phyloP scores from a whole-genome alignment of 2,329 filamentous ascomycete genomes.

The Chaetomium strumarium region DNA sequence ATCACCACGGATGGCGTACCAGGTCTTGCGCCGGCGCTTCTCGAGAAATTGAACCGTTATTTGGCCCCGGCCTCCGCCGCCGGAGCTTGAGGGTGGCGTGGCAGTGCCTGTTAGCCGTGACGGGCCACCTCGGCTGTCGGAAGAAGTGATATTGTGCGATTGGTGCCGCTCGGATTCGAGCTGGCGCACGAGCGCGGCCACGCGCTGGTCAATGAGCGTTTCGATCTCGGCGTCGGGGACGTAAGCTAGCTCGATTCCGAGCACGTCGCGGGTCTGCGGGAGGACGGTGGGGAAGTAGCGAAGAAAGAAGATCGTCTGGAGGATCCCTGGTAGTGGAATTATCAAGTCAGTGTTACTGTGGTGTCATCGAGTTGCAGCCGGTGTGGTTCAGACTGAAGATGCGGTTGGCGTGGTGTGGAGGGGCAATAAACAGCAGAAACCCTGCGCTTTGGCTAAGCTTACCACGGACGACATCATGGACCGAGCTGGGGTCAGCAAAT shows the following conservation, averaged over 20 bases:
- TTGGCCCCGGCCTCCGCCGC: constrained; percentile 63
- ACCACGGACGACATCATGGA: constrained; percentile 93
- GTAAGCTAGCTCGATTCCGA: constrained; percentile 83
- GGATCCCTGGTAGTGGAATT: constrained; percentile 55
- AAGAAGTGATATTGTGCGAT: constrained; percentile 8
- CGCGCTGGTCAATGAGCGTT: constrained; percentile 86
- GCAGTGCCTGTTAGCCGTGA: constrained; percentile 33
- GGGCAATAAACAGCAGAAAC: constrained; percentile 6
- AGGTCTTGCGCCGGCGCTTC: constrained; percentile 76
- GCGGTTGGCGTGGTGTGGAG: constrained; percentile 9
- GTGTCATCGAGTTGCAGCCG: not conserved
- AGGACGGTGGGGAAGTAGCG: constrained; percentile 86
- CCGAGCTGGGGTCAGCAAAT: constrained; percentile 82
- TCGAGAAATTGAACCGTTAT: constrained; percentile 92
- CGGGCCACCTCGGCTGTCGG: constrained; percentile 35
- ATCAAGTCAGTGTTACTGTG: constrained; percentile 11
- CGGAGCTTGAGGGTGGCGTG: not conserved
- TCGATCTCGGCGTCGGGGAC: constrained; percentile 88
- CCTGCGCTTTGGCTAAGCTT: constrained; percentile 24
- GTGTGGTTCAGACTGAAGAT: constrained; percentile 8
- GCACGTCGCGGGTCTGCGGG: constrained; percentile 78
- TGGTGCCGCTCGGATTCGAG: constrained; percentile 54
- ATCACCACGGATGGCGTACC: constrained; percentile 66
- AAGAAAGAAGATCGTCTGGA: constrained; percentile 98
- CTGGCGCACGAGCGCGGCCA: constrained; percentile 71